Conservation (phyloP, 495 filamentous ascomycete species). For the Hyaloscypha hepaticicola region DNA sequence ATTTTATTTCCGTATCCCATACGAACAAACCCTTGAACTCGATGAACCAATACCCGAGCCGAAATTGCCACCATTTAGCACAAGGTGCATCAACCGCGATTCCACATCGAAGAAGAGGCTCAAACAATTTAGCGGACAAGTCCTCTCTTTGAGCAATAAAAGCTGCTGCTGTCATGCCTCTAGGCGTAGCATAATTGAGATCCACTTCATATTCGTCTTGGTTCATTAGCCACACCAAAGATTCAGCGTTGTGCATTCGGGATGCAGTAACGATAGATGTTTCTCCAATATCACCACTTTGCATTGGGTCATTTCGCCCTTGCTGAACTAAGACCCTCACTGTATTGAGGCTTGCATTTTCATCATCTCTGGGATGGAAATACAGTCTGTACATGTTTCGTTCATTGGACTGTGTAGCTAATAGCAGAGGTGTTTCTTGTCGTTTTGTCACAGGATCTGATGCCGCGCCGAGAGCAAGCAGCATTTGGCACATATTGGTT, state of each 20-base stretch:
- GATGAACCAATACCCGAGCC: not conserved
- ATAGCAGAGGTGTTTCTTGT: not conserved
- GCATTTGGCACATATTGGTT: not conserved
- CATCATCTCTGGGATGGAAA: not conserved
- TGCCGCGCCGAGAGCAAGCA: not conserved
- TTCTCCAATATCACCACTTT: not conserved
- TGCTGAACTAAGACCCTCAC: not conserved
- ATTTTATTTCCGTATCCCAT: not conserved
- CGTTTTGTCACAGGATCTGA: not conserved
- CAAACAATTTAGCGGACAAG: not conserved
- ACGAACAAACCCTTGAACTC: not conserved
- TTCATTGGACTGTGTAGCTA: not conserved
- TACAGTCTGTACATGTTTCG: not conserved
- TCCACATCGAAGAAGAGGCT: not conserved
- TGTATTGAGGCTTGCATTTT: not conserved
- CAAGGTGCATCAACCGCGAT: not conserved
- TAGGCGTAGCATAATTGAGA: not conserved
- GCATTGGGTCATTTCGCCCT: not conserved
- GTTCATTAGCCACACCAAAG: not conserved
- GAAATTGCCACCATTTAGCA: not conserved
- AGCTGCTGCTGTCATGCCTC: not conserved
- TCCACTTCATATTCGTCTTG: constrained; percentile 1
- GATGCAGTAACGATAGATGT: not conserved
- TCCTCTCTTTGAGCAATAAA: not conserved
- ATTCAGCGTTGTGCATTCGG: too few species aligned